Base-by-base conservation (phyloP, 2,329 filamentous ascomycete genomes). In the Verticillium tricorpus region DNA sequence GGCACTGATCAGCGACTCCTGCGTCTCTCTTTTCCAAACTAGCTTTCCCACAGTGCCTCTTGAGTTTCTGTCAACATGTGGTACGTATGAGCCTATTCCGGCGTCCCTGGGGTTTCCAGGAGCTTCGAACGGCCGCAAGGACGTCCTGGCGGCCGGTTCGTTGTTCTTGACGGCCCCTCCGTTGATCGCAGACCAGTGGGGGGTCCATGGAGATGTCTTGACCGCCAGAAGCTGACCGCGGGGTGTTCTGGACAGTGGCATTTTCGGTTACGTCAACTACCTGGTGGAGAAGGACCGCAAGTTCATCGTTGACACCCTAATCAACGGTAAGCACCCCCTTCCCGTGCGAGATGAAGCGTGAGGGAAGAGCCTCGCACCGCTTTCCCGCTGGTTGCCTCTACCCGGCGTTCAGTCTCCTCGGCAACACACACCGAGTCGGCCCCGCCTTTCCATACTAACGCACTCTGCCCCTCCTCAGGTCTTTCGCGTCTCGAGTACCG, bases 211-310 rank as follows among this genome's bases (percentile, higher is more conserved):
- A 4, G n/a, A 11, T 52, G 45, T 52, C 45, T 52, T 52, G 45
- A 52, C 45, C 45, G 19, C n/a, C 45, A 22, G 45, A 58, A 58
- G 57, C 57, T 58, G 57, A 58, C 57, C 19, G 28, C 57, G 28
- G 39, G 22, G 25, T 50, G 35, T 58, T 50, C 55, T 22, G 62
- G 63, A 64, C 67, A 94, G 91, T 89, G 92, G 92, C 78, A 96
- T 95, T 80, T 96, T 98, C 82, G 94, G 94, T 73, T 98, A 98
- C 85, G 92, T 98, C 83, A 98, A 98, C 84, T 98, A 98, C 82
- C 84, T 98, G 77, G 93, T 98, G 77, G 95, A 98, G 86, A 97
- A 96, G 87, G 94, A 98, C 83, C 88, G 95, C 78, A 93, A 92
- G 80, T 96, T 90, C 82, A 96, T 98, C 77, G 85, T 98, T 75